Conservation (phyloP, 306 rosid species). For the Prunus padus region DNA sequence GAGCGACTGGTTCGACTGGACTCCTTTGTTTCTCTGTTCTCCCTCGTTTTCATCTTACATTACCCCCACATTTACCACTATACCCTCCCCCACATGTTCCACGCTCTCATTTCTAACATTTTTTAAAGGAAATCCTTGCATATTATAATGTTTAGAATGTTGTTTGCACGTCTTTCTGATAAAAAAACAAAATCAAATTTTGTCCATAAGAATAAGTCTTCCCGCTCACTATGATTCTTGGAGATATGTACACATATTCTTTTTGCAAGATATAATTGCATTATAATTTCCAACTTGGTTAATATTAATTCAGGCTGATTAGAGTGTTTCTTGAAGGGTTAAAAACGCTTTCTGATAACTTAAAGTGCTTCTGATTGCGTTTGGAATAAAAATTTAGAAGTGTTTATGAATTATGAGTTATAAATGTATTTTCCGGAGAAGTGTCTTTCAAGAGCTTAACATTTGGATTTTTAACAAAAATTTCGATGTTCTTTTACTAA, state of each 20-base stretch:
- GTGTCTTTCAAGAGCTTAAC: no score
- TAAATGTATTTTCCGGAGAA: no score
- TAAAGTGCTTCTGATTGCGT: no score
- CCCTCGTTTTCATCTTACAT: slow-evolving; percentile 36
- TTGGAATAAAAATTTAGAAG: no score
- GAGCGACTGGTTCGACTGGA: slow-evolving; percentile 36
- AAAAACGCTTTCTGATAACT: fast-evolving
- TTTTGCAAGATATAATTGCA: no score
- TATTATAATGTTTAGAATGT: background rate
- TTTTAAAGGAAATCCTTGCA: background rate
- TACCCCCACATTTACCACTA: slow-evolving; percentile 1
- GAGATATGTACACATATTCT: background rate
- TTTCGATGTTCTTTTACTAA: no score
- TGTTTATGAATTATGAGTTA: no score
- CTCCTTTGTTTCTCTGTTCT: slow-evolving; percentile 11
- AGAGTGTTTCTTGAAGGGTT: no score
- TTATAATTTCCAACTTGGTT: no score
- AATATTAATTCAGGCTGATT: no score
- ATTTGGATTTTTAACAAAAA: no score
- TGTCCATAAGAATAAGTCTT: background rate
- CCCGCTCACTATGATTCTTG: background rate
- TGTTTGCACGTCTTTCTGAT: slow-evolving; percentile 15
- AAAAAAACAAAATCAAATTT: background rate
- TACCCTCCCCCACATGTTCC: slow-evolving; percentile 4
- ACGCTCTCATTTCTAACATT: background rate